Base-by-base conservation (phyloP, 225 moss, liverwort and hornwort genomes). In the Thuidium tamariscinum region DNA sequence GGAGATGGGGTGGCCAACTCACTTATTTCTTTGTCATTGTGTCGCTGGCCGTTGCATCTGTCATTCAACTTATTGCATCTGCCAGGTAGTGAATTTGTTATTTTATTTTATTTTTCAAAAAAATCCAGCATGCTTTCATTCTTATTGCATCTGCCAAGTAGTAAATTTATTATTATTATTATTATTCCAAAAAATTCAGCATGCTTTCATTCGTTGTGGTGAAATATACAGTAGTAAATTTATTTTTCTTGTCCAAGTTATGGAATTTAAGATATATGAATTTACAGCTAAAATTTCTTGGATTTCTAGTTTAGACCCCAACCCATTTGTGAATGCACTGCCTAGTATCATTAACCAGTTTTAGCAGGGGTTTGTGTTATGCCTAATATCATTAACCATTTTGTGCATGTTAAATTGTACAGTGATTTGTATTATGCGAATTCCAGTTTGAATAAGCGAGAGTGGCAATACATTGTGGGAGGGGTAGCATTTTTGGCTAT, bases 111-210 rank as follows among this genome's bases (percentile, higher is more conserved):
- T 7, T 74, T 32, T 7, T 7, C 3, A 2, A 8, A 39, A 3
- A 13, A 32, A 36, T 6, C 10, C 10, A 54, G 54, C 54, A 54
- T 25, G 36, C 16, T 15, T 54, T 36, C 15, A 52, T 52, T 52
- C 21, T 96, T 27, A 93, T 96, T 51, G 89, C 93, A n/a, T 93
- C 92, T 26, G 90, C 96, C 79, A 96, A 95, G 96, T 96, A 32
- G 44, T 36, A 34, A 51, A 71, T 36, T 25, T 14, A 1, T 37
- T 74, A 11, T 29, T n/a, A n/a, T 15, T n/a, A 7, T 23, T 22
- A 2, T 7, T n/a, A n/a, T n/a, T n/a, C n/a, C n/a, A 46, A 46
- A 5, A 20, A 54, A n/a, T 5, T 23, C 9, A 54, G 54, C 54
- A 54, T 25, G 36, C 15, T 23, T 54, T n/a, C 14, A 52, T 52